Percentiles rank a stretch among this genome's conserved stretches.
Conservation (phyloP, 2,329 filamentous ascomycete genomes). For the Knufia fluminis region DNA sequence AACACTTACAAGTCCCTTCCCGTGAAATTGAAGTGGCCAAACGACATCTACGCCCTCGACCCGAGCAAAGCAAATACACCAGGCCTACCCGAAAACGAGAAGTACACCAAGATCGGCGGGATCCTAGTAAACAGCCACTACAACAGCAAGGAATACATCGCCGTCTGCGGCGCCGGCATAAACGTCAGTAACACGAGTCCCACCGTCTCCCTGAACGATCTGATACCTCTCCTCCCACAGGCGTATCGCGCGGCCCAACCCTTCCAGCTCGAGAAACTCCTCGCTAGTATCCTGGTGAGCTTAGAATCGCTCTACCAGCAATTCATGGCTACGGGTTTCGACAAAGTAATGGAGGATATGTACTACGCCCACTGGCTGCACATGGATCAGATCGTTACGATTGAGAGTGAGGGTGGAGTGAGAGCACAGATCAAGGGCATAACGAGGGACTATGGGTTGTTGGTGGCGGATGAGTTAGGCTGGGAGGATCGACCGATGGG, state of each 20-base stretch:
- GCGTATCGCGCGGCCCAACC: constrained; percentile 32
- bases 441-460: constrained; percentile 79
- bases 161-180: constrained; percentile 77
- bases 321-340: constrained; percentile 71
- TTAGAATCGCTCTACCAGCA: constrained; percentile 68
- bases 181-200: constrained; percentile 78
- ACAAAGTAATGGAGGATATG: constrained; percentile 57
- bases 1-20: constrained; percentile 64
- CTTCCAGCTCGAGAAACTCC: constrained; percentile 67
- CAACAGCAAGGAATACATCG: constrained; percentile 64
- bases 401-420: constrained; percentile 64
- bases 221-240: constrained; percentile 40
- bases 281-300: constrained; percentile 67
- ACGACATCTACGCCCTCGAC: constrained; percentile 75
- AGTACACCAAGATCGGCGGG: constrained; percentile 82
- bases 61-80: constrained; percentile 30
- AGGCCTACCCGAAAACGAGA: constrained; percentile 18
- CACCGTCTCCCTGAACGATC: constrained; percentile 73
- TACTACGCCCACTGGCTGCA: constrained; percentile 88
- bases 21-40: constrained; percentile 92
- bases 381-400: constrained; percentile 59
- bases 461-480: constrained; percentile 75
- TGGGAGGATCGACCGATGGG: constrained; percentile 65
- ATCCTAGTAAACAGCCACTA: constrained; percentile 88
- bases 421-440: constrained; percentile 75